Percentiles rank a stretch among this genome's conserved stretches.
Conservation (phyloP, 2,329 filamentous ascomycete species). For the Fusarium aywerte region DNA sequence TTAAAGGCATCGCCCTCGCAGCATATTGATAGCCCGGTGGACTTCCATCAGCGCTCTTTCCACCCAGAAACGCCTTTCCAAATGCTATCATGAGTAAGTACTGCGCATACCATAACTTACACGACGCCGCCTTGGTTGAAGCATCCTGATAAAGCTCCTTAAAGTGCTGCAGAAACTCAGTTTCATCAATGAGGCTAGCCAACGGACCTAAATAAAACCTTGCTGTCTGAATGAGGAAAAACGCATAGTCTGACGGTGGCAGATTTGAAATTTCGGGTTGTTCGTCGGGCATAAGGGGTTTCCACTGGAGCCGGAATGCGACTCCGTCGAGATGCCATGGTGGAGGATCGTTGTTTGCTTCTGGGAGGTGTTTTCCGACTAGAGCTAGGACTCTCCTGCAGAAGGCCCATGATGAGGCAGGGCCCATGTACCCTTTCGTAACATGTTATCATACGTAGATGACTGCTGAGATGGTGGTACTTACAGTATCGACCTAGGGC, state of each 20-base stretch:
- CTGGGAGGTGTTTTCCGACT: constrained; percentile 42
- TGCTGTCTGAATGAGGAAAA: constrained; percentile 41
- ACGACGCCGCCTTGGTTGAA: constrained; percentile 23
- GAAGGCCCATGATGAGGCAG: constrained; percentile 44
- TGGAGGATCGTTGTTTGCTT: constrained; percentile 36
- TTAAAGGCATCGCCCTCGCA: constrained; percentile 52
- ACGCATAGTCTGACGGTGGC: constrained; percentile 39
- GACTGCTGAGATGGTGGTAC: accelerated
- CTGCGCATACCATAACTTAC: constrained; percentile 48
- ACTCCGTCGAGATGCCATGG: constrained; percentile 46
- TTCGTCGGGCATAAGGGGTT: constrained; percentile 36
- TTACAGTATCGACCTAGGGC: constrained; percentile 39
- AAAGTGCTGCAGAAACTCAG: constrained; percentile 31
- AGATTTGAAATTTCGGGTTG: constrained; percentile 38
- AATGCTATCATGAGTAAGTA: constrained; percentile 50
- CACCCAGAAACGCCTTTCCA: constrained; percentile 48
- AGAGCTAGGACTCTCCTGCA: constrained; percentile 41
- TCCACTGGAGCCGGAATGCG: constrained; percentile 41
- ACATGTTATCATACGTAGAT: not conserved
- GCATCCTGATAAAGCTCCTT: constrained; percentile 42
- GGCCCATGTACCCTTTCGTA: constrained; percentile 43
- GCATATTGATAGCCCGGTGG: constrained; percentile 54
- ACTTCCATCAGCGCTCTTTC: constrained; percentile 41
- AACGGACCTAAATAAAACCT: constrained; percentile 40
- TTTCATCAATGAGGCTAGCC: constrained; percentile 38